phyloP scores from a whole-genome alignment of 169 alveolate species.

The Eimeria sp. region DNA sequence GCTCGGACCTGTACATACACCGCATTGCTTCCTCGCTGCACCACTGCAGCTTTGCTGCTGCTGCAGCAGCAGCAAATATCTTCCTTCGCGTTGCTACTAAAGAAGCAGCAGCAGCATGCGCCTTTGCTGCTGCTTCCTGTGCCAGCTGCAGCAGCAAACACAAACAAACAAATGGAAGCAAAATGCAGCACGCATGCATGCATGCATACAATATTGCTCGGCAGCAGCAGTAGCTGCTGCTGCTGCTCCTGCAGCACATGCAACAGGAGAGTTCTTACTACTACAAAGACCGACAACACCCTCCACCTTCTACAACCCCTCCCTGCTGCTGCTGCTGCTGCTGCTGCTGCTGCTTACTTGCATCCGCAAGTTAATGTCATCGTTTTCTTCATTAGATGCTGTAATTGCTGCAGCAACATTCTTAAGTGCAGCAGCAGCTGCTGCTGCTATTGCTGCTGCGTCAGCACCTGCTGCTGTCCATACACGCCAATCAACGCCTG shows the following conservation, averaged over 20 bases:
- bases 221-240: not conserved
- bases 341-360: not conserved
- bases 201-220: not conserved
- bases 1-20: constrained; percentile 3
- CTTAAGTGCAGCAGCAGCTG: not conserved
- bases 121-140: not conserved
- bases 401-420: constrained; percentile 5
- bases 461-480: no score
- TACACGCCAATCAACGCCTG: no score
- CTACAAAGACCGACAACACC: not conserved
- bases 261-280: not conserved
- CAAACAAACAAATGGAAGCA: not conserved
- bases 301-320: not conserved
- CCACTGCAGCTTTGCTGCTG: not conserved
- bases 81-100: not conserved
- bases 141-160: not conserved
- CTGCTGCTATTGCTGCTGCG: constrained; percentile 12
- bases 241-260: not conserved
- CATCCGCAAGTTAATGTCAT: not conserved
- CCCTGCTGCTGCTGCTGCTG: constrained; percentile 28
- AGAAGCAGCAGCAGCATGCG: no score
- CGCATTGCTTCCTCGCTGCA: not conserved
- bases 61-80: not conserved
- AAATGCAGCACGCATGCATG: not conserved
- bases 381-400: not conserved